Evolutionary conservation across 2,329 filamentous ascomycete genomes (phyloP), one percentile per base, ranked within the genome.

Genomic region (Stemphylium beticola): DNA sequence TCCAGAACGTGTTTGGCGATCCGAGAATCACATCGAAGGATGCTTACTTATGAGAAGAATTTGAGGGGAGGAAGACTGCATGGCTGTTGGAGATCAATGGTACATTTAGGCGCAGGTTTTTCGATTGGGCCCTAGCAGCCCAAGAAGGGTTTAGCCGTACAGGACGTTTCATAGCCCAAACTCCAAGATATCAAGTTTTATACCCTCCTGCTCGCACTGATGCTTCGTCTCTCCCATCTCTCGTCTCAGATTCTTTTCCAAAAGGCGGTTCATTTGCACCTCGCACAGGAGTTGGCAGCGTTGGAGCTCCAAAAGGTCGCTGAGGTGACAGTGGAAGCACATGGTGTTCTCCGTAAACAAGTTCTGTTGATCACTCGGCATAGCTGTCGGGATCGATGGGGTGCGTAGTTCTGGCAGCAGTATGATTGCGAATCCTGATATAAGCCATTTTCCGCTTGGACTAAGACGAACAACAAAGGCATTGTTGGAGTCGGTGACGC

Each of bases 261-360:
- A n/a, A 6, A 60, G 14, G 5, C 33, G 45, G 17, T 47, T 34
- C 26, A 63, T 47, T 14, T 63, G 60, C 8, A 20, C 18, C 1
- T 49, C 32, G 11, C 48, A 55, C 11, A 63, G 15, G 9, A 61
- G 46, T 7, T 49, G 49, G 20, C 60, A 63, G 2, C 60, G 55
- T 12, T 49, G 56, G 1, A 63, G 44, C 11, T 63, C 60, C 2
- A 63, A 32, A 11, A 63, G 29, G 18, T 63, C 60, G 10, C 49
- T 53, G 38, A 63, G 31, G 14, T 58, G 49, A n/a, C 60, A 63
- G 38, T 63, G 60, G 1, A 63, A 63, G 17, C 60, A 63, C 38
- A 61, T 33, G 0, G 12, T 31, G 18, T 29, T 42, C 4, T 58
- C 31, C 4, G 12, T 18, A 12, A 32, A 22, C 18, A 38, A 20